Conservation (phyloP, 106 monocot genomes). For the Dendrobium catenatum region DNA sequence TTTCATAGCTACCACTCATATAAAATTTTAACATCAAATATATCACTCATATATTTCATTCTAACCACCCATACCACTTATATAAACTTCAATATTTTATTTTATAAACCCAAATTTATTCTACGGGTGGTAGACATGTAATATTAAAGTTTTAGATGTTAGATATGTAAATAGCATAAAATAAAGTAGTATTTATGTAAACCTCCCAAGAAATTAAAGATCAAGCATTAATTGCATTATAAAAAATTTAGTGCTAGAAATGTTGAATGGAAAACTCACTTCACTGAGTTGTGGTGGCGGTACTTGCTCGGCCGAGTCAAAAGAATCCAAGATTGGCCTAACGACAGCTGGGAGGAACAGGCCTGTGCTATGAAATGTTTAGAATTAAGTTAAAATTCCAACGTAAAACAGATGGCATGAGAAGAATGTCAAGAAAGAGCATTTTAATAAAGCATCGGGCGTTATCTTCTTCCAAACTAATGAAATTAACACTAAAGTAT, state of each 20-base stretch:
- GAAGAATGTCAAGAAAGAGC: neutral
- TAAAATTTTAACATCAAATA: too few species aligned
- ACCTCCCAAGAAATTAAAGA: neutral
- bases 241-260: neutral
- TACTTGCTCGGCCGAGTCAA: constrained; percentile 78
- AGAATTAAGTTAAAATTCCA: neutral
- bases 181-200: too few species aligned
- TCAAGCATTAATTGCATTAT: neutral
- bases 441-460: neutral
- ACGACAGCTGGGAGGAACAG: constrained; percentile 94
- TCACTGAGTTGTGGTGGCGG: constrained; percentile 81
- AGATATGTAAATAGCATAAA: too few species aligned
- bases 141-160: too few species aligned
- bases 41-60: too few species aligned
- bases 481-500: neutral
- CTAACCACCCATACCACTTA: too few species aligned
- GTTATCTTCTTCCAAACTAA: neutral
- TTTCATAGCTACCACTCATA: too few species aligned
- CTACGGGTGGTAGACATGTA: too few species aligned
- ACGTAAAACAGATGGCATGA: neutral
- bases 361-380: constrained; percentile 33
- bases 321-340: constrained; percentile 92
- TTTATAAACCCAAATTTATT: too few species aligned
- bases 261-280: constrained; percentile 32
- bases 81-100: too few species aligned